Evolutionary conservation across 2,329 filamentous ascomycete genomes (phyloP).

Genomic region (Trichoderma brevicompactum): DNA sequence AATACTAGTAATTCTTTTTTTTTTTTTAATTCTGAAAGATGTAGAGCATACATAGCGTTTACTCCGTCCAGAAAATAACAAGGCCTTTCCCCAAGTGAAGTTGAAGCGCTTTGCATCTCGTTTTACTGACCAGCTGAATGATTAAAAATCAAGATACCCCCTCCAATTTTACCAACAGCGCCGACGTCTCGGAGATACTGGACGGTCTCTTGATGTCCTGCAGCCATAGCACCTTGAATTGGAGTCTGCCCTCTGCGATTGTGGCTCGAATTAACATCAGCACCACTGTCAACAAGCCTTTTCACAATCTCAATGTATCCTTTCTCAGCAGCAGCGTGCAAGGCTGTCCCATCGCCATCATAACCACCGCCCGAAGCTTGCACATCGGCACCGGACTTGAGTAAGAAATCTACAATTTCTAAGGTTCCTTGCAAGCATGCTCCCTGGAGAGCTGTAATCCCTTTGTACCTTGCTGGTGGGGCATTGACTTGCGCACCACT

Average conservation of each 20-base stretch:
- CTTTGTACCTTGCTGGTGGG: slow-evolving; percentile 42
- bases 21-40: no score
- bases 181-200: slow-evolving; percentile 47
- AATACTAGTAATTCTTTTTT: no score
- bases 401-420: slow-evolving; percentile 36
- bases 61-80: no score
- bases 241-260: slow-evolving; percentile 38
- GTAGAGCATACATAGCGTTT: no score
- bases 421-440: slow-evolving; percentile 40
- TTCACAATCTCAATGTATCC: slow-evolving; percentile 26
- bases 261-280: slow-evolving; percentile 40
- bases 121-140: background rate
- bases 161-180: slow-evolving; percentile 25
- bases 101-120: no score
- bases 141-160: slow-evolving; percentile 15
- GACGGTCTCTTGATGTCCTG: slow-evolving; percentile 46
- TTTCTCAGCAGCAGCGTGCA: slow-evolving; percentile 33
- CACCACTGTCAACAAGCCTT: background rate
- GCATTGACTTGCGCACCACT: slow-evolving; percentile 43
- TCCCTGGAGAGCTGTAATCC: slow-evolving; percentile 45
- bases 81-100: no score
- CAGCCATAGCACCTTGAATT: slow-evolving; percentile 43
- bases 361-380: slow-evolving; percentile 33
- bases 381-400: slow-evolving; percentile 39
- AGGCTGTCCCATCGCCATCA: slow-evolving; percentile 16